phyloP scores from a whole-genome alignment of 257 asterid species.

The Solanum appendiculatum region DNA sequence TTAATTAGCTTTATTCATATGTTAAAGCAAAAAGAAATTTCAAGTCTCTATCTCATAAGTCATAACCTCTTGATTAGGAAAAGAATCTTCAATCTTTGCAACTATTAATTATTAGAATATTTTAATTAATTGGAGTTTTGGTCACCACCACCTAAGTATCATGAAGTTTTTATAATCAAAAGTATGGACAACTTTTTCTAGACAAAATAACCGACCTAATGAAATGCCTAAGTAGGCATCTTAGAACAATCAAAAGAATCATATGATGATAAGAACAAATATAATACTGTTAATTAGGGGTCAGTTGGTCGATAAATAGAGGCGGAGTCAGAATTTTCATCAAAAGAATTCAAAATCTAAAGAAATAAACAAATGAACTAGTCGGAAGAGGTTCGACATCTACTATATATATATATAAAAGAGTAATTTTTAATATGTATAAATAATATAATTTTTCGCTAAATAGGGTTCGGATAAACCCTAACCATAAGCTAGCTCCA shows the following conservation, averaged over 20 bases:
- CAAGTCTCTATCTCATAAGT: neutral
- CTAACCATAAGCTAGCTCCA: too few species aligned
- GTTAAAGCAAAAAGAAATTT: neutral
- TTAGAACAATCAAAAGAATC: constrained; percentile 10
- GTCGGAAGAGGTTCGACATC: too few species aligned
- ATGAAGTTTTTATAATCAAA: neutral
- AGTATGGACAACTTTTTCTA: neutral
- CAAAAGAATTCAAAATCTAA: too few species aligned
- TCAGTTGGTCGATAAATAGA: neutral
- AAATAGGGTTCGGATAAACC: too few species aligned
- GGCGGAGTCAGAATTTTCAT: too few species aligned
- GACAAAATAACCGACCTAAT: constrained; percentile 1
- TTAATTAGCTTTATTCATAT: constrained; percentile 14
- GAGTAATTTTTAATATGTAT: too few species aligned
- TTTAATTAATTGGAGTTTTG: neutral
- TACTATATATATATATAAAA: too few species aligned
- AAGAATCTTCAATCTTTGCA: neutral
- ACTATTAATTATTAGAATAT: neutral
- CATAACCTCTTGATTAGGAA: neutral
- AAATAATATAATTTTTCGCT: too few species aligned
- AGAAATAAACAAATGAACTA: too few species aligned
- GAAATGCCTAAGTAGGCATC: neutral
- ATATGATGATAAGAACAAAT: neutral
- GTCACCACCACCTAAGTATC: neutral
- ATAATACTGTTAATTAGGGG: neutral